Evolutionary conservation across 2,329 filamentous ascomycete species (phyloP), one percentile per base, ranked within the genome.

Genomic region (Scolecobasidium constrictum): DNA sequence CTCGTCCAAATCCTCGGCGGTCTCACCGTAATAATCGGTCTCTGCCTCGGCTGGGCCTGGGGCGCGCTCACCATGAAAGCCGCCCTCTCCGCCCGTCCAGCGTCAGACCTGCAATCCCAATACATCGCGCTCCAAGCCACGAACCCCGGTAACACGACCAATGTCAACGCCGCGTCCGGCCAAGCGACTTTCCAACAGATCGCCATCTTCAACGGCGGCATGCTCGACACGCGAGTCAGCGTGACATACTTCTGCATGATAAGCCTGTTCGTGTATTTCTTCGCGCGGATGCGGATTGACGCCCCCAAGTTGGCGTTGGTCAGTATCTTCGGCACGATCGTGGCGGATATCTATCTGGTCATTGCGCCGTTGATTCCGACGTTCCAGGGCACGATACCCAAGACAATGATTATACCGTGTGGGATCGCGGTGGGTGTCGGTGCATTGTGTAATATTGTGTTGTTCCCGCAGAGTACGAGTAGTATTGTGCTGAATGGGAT

Each of bases 241-340:
- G 20, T 35, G 22, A 48, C 46, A 9, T 46, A 37, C 23, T 48
- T 48, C 34, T 43, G 43, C 43, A 48, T 48, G 46, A 4, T 48
- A 16, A 17, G 44, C 4, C 21, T 48, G 19, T 46, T 48, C 15
- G 15, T 48, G 18, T 48, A 48, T 21, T 19, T 48, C 23, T 39
- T 48, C 39, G 46, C 45, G 3, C 35, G 43, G 4, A 28, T 48
- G 5, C 20, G 46, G 2, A 28, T 43, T 16, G 46, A 21, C 17
- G 34, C 20, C 11, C 44, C 44, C 22, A 48, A 48, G 18, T 22
- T 48, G 16, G 23, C 40, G 4, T 36, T 46, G 62, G 52, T n/a
- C n/a, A n/a, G n/a, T n/a, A n/a, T n/a, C n/a, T n/a, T n/a, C n/a
- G n/a, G n/a, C n/a, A n/a, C n/a, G n/a, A n/a, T n/a, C n/a, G n/a